Conservation (phyloP, 1,284 basidiomycete genomes). For the Somion occarium region DNA sequence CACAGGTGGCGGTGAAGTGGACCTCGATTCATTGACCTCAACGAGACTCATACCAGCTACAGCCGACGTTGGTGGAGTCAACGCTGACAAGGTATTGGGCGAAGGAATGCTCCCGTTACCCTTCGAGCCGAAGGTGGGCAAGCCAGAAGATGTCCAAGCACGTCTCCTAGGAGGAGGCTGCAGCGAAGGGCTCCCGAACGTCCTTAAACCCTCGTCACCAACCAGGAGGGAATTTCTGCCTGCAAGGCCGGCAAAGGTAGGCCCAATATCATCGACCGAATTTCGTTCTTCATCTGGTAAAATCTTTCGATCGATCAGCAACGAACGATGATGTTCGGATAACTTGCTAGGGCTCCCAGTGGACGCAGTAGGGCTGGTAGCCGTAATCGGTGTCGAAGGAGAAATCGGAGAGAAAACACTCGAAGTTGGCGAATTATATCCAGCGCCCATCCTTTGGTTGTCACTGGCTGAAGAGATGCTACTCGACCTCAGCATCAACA, state of each 20-base stretch:
- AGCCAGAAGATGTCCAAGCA: conserved; percentile 39
- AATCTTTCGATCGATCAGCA: conserved; percentile 45
- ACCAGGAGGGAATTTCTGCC: conserved; percentile 5
- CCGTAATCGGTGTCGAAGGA: conserved; percentile 15
- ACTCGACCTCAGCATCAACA: conserved; percentile 47
- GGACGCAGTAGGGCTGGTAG: not conserved
- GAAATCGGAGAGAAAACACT: conserved; percentile 12
- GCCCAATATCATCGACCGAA: conserved; percentile 10
- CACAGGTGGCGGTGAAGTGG: conserved; percentile 14
- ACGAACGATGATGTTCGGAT: conserved; percentile 4
- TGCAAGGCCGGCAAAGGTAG: conserved; percentile 8
- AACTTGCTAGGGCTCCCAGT: not conserved
- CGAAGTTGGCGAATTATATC: conserved; percentile 12
- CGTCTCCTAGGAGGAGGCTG: conserved; percentile 58
- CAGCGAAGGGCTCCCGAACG: conserved; percentile 38
- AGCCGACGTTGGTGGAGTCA: not conserved
- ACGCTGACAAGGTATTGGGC: conserved; percentile 9
- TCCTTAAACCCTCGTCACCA: conserved; percentile 6
- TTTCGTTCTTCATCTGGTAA: conserved; percentile 38
- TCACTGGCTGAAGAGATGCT: conserved; percentile 24
- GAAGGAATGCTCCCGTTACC: too few species aligned
- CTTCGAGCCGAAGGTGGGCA: too few species aligned
- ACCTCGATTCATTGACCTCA: not conserved
- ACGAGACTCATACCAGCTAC: not conserved
- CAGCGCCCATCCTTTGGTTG: not conserved